Percentiles rank a stretch among this genome's conserved stretches.
These are phyloP conservation scores for Rhododendron williamsianum DNA, from an alignment of 148 eudicot species.

Conservation along the genomic window DNA sequence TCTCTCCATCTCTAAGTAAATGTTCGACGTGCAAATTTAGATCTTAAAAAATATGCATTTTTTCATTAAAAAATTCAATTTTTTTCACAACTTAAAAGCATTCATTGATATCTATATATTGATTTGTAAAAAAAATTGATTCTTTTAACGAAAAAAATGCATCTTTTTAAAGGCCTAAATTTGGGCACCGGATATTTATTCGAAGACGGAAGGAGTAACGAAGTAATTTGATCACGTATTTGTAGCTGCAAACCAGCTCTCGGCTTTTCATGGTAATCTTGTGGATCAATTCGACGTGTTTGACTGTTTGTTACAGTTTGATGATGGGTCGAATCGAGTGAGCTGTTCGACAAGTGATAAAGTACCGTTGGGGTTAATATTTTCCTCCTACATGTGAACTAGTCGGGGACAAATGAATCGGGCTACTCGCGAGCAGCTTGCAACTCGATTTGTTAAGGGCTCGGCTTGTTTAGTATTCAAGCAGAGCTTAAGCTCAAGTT, in stretches of 20 bases:
- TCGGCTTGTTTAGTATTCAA: not conserved
- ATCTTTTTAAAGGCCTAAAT: no score
- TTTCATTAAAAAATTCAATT: no score
- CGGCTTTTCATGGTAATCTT: slow-evolving; percentile 5
- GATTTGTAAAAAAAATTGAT: no score
- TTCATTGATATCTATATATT: no score
- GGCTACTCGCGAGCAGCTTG: not conserved
- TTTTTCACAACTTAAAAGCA: no score
- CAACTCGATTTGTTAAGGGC: not conserved
- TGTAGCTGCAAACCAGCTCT: slow-evolving; percentile 8
- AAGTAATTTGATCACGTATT: slow-evolving; percentile 3
- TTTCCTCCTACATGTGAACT: not conserved
- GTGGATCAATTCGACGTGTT: not conserved
- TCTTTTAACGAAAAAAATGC: no score
- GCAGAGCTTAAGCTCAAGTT: not conserved
- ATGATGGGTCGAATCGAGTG: not conserved
- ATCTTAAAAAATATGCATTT: no score
- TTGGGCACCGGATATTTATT: no score
- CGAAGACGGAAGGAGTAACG: no score
- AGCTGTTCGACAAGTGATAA: not conserved
- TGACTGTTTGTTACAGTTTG: not conserved
- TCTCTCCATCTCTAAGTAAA: no score
- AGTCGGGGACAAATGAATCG: not conserved
- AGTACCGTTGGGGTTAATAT: not conserved
- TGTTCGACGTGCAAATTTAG: no score